A percentile compares a stretch with the other conserved stretches of the same genome.
Evolutionary conservation across 768 basidiomycete genomes (phyloP).

Genomic region (Russula dissimulans): DNA sequence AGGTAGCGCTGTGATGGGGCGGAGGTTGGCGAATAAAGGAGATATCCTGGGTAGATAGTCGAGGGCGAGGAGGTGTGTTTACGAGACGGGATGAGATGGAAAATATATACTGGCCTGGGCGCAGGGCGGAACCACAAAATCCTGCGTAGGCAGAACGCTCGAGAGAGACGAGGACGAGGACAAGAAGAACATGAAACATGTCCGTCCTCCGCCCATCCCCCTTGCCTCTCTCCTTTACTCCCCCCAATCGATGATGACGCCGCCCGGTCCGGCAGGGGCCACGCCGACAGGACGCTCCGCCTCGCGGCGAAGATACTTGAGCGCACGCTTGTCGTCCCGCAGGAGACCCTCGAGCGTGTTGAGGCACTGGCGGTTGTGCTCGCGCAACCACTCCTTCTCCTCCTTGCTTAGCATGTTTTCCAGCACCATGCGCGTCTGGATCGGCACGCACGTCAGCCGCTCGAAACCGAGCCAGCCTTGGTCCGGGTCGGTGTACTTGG

Average conservation of each 20-base stretch:
- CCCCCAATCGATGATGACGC: conserved; percentile 74
- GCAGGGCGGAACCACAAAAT: neutral
- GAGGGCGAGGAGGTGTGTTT: neutral
- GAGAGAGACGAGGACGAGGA: neutral
- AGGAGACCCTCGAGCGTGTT: conserved; percentile 56
- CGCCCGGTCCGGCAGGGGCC: conserved; percentile 52
- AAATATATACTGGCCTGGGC: neutral
- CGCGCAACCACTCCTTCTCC: conserved; percentile 82
- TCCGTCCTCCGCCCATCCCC: neutral
- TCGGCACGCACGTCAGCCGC: conserved; percentile 88
- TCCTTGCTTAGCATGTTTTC: conserved; percentile 74
- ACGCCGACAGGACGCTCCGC: conserved; percentile 68
- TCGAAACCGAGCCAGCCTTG: conserved; percentile 85
- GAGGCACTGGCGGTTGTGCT: conserved; percentile 71
- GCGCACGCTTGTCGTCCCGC: conserved; percentile 69
- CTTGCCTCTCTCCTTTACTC: conserved; percentile 27
- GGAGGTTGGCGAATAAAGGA: neutral
- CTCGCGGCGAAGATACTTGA: conserved; percentile 74
- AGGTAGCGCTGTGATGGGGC: conserved; percentile 3
- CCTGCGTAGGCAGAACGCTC: neutral
- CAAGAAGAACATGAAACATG: neutral
- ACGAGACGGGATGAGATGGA: too few species aligned
- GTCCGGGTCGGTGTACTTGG: conserved; percentile 61
- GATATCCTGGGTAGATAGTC: conserved; percentile 7
- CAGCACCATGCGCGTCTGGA: conserved; percentile 85